Conservation (phyloP, 108 stramenopile genomes). For the Fragilaria crotonensis region DNA sequence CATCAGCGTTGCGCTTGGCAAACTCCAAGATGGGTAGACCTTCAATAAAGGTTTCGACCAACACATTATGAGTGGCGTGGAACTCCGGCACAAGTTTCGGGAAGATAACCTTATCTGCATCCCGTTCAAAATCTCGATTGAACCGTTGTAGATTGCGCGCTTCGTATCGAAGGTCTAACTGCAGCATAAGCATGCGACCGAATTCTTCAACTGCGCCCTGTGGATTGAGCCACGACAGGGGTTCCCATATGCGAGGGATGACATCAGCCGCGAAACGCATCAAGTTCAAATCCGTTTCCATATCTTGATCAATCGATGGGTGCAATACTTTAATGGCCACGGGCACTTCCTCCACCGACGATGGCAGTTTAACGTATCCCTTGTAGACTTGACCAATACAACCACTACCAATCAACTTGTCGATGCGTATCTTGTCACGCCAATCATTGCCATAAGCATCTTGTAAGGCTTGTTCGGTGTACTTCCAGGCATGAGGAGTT, state of each 20-base stretch:
- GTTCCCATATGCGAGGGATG: slow-evolving; percentile 15
- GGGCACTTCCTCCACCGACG: slow-evolving; percentile 4
- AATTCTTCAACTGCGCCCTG: slow-evolving; percentile 47
- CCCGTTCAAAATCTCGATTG: slow-evolving; percentile 28
- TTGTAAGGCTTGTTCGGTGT: slow-evolving; percentile 35
- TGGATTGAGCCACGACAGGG: slow-evolving; percentile 39
- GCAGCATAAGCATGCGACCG: slow-evolving; percentile 23
- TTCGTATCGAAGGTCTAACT: slow-evolving; percentile 45
- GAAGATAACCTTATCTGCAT: slow-evolving; percentile 22
- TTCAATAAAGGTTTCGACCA: slow-evolving; percentile 42
- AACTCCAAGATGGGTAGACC: slow-evolving; percentile 45
- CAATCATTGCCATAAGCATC: slow-evolving; percentile 57
- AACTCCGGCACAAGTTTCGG: slow-evolving; percentile 31
- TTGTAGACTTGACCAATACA: slow-evolving; percentile 73
- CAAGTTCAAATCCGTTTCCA: slow-evolving; percentile 59
- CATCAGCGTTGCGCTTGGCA: slow-evolving; percentile 20
- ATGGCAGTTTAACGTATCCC: slow-evolving; percentile 3
- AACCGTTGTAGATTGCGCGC: slow-evolving; percentile 37
- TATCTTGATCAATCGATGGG: slow-evolving; percentile 38
- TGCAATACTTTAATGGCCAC: slow-evolving; percentile 63
- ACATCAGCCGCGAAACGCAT: slow-evolving; percentile 23
- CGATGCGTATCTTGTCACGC: slow-evolving; percentile 26
- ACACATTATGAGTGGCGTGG: slow-evolving; percentile 15
- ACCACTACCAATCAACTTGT: slow-evolving; percentile 48
- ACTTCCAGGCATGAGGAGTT: slow-evolving; percentile 41